These are phyloP conservation scores for Phylloporus arenicola DNA, from an alignment of 768 basidiomycete genomes.

Conservation along the genomic window DNA sequence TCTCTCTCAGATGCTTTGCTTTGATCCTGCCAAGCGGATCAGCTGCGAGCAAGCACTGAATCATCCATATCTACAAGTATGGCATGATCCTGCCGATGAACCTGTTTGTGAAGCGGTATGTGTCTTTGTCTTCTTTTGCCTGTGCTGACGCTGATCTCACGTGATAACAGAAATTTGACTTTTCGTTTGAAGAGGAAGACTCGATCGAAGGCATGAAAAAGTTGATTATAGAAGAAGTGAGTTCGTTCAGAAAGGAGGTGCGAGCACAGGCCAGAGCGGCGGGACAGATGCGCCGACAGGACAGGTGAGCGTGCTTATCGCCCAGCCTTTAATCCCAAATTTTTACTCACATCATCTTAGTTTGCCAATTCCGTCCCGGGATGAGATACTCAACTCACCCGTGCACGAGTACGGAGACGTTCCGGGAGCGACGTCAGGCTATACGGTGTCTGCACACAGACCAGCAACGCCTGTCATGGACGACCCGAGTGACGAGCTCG, in stretches of 20 bases:
- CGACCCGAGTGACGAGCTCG: conserved; percentile 79
- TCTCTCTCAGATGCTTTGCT: conserved; percentile 84
- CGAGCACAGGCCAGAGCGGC: conserved; percentile 72
- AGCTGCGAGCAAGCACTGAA: conserved; percentile 93
- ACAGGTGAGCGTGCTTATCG: conserved; percentile 45
- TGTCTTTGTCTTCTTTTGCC: conserved; percentile 3
- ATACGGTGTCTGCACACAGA: conserved; percentile 44
- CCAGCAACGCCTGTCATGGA: conserved; percentile 73
- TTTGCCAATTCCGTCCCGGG: conserved; percentile 73
- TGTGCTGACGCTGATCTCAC: neutral
- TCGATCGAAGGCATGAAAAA: conserved; percentile 96
- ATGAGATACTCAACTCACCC: conserved; percentile 77
- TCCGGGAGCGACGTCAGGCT: conserved; percentile 67
- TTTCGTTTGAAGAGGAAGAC: conserved; percentile 94
- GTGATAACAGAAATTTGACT: conserved; percentile 76
- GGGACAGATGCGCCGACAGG: conserved; percentile 70
- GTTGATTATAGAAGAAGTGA: conserved; percentile 90
- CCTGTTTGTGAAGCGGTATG: conserved; percentile 74
- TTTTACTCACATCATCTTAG: conserved; percentile 31
- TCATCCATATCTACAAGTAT: conserved; percentile 92
- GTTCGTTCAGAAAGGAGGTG: conserved; percentile 83
- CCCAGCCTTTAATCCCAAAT: neutral
- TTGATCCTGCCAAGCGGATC: conserved; percentile 95
- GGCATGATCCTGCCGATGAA: conserved; percentile 97
- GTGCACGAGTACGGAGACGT: conserved; percentile 54